These are phyloP conservation scores for Verticillium nubilum DNA, from an alignment of 2,329 filamentous ascomycete species.

Conservation along the genomic window DNA sequence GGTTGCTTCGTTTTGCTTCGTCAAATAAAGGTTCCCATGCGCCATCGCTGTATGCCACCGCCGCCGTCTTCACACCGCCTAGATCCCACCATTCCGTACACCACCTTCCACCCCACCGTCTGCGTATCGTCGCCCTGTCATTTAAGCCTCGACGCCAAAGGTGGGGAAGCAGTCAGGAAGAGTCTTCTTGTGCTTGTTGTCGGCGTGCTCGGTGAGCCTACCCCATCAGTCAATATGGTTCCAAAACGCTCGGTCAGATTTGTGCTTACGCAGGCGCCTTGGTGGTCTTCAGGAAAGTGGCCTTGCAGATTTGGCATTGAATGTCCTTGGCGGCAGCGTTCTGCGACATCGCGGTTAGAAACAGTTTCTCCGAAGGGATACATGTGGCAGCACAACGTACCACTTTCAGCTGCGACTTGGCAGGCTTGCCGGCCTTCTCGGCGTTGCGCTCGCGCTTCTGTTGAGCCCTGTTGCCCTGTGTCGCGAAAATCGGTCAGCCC, in stretches of 20 bases:
- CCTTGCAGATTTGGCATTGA: slow-evolving; percentile 71
- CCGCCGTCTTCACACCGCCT: not conserved
- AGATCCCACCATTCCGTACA: not conserved
- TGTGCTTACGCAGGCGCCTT: slow-evolving; percentile 59
- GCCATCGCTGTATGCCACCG: slow-evolving; percentile 3
- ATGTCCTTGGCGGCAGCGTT: slow-evolving; percentile 71
- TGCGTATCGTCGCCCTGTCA: not conserved
- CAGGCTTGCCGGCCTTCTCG: slow-evolving; percentile 51
- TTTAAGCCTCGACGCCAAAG: slow-evolving; percentile 21
- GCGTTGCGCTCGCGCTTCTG: slow-evolving; percentile 69
- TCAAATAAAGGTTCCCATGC: slow-evolving; percentile 3
- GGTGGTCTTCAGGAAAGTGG: slow-evolving; percentile 73
- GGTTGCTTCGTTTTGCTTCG: not conserved
- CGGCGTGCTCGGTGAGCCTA: slow-evolving; percentile 65
- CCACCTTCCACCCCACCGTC: not conserved
- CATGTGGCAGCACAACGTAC: slow-evolving; percentile 34
- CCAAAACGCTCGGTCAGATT: not conserved
- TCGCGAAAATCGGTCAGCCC: not conserved
- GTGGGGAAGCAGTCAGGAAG: slow-evolving; percentile 66
- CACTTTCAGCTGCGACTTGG: slow-evolving; percentile 65
- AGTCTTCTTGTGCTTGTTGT: slow-evolving; percentile 72
- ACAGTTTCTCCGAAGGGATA: not conserved
- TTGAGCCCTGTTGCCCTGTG: slow-evolving; percentile 58
- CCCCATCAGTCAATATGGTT: not conserved
- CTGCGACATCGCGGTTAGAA: slow-evolving; percentile 28